A percentile compares a stretch with the other conserved stretches of the same genome.
Evolutionary conservation across 306 rosid species (phyloP).

Genomic region (Quercus dentata): DNA sequence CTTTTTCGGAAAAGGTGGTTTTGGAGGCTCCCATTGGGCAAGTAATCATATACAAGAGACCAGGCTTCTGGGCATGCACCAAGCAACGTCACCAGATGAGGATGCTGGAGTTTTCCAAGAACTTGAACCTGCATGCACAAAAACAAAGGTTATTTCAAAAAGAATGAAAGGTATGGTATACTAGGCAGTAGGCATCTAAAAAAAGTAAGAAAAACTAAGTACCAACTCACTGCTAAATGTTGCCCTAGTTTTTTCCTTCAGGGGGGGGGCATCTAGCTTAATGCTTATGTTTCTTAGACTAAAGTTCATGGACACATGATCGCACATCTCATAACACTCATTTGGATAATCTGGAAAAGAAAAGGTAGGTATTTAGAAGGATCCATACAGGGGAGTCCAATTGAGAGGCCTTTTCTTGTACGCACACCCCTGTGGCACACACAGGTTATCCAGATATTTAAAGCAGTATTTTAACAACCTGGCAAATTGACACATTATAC

Average conservation of each 20-base stretch:
- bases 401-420: too few relatives aligned
- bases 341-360: neutral
- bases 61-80: constrained; percentile 84
- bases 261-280: neutral
- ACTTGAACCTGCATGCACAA: constrained; percentile 65
- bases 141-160: constrained; percentile 18
- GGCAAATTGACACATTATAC: neutral
- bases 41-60: constrained; percentile 79
- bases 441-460: too few relatives aligned
- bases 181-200: neutral
- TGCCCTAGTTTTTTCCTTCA: neutral
- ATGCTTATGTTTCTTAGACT: neutral
- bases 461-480: too few relatives aligned
- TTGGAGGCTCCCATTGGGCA: constrained; percentile 78
- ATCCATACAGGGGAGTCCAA: too few relatives aligned
- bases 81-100: constrained; percentile 77
- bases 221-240: neutral
- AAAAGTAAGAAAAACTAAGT: constrained; percentile 1
- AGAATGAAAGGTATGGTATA: constrained; percentile 6
- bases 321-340: neutral
- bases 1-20: constrained; percentile 61
- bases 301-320: neutral
- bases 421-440: too few relatives aligned
- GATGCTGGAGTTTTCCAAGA: constrained; percentile 80
- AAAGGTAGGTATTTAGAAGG: neutral